Base-by-base conservation (phyloP, 164 flowering plant species). In the Liquidambar formosana region DNA sequence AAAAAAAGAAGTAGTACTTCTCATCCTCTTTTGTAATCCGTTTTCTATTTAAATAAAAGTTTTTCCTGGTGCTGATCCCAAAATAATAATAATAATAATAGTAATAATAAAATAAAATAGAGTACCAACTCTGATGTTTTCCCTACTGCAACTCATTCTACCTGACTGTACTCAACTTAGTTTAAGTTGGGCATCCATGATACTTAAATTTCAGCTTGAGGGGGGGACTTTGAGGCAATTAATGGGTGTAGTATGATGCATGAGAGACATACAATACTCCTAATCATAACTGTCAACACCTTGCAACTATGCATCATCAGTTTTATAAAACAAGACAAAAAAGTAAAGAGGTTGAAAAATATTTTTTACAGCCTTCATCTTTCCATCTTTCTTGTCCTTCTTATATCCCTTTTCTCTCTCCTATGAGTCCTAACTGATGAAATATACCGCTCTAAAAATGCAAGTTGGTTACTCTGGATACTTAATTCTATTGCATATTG, bases 171-270 rank as follows among this genome's bases (percentile, higher is more conserved):
- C 10, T 54, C 27, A 0, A 5, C 11, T 54, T 0, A 54, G 21
- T 25, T 22, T 54, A 54, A 22, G 58, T 21, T 54, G 58, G 54
- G 58, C 28, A 10, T 54, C 58, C 28, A 54, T 54, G 58, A 54
- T 54, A 3, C 26, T 54, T 23, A 21, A 54, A 21, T 54, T 54
- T 54, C 58, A 54, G 27, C 28, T 0, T 54, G 22, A 14, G 21
- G 54, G 54, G 16, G 21, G 6, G 41, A n/a, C n/a, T 33, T n/a
- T 18, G 1, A 15, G 11, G 57, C 26, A 9, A 9, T 21, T 6
- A 26, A 26, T 8, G n/a, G n/a, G 58, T 54, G 14, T 19, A 51
- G 19, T 51, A n/a, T 51, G 22, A 51, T 54, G 21, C 58, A 11
- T 22, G 58, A 54, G 21, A 23, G 14, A 54, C 21, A 22, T 21